These are phyloP conservation scores for Secale cereale DNA, from an alignment of 176 grass and related monocot species.

Conservation along the genomic window DNA sequence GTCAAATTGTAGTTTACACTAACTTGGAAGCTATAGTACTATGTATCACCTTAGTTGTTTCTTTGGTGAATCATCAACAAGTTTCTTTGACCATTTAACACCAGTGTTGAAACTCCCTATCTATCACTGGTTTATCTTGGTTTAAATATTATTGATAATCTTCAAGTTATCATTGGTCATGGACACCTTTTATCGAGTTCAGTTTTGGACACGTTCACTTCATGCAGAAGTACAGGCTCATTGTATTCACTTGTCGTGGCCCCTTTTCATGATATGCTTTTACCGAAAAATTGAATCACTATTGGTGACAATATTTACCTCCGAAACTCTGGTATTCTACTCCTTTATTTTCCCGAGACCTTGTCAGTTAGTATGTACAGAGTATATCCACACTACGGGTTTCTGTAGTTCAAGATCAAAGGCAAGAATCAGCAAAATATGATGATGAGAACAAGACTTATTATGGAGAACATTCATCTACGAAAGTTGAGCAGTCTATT, in stretches of 20 bases:
- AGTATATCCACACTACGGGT: constrained; percentile 38
- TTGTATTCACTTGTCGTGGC: too few relatives aligned
- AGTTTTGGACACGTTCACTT: too few relatives aligned
- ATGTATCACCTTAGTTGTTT: neutral
- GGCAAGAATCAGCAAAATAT: constrained; percentile 52
- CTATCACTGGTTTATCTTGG: neutral
- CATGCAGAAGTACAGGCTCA: too few relatives aligned
- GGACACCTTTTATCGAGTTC: too few relatives aligned
- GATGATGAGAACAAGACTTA: constrained; percentile 50
- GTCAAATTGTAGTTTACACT: neutral
- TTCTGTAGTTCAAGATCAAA: constrained; percentile 59
- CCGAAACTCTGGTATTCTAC: neutral
- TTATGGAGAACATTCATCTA: constrained; percentile 42
- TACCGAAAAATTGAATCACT: too few relatives aligned
- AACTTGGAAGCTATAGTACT: neutral
- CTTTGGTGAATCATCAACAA: neutral
- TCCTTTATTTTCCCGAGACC: neutral
- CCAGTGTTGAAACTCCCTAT: neutral
- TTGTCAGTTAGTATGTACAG: constrained; percentile 12
- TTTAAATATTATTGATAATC: neutral
- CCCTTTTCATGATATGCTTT: too few relatives aligned
- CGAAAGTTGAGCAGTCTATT: constrained; percentile 37
- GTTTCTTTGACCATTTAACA: neutral
- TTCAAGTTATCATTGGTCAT: neutral
- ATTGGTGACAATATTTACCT: too few relatives aligned